These are phyloP conservation scores for Kodamaea suecica DNA, from an alignment of 1,139 yeast genomes.

Conservation along the genomic window DNA sequence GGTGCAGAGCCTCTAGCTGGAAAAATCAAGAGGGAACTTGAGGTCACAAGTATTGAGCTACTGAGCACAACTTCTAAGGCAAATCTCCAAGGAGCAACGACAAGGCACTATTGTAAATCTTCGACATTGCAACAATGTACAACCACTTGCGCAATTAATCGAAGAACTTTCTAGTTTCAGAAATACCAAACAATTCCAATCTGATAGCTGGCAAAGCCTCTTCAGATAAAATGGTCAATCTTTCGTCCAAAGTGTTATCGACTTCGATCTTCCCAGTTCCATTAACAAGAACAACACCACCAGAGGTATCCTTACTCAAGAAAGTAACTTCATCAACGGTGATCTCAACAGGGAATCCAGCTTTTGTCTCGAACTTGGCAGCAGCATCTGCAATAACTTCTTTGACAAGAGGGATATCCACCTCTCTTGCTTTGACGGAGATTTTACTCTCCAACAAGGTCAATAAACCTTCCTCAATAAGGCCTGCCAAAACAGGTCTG, in stretches of 20 bases:
- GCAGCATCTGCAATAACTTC: slow-evolving; percentile 63
- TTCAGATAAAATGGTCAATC: slow-evolving; percentile 77
- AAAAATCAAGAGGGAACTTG: too few relatives aligned
- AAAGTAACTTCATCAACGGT: slow-evolving; percentile 53
- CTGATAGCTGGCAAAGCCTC: slow-evolving; percentile 92
- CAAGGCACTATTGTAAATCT: too few relatives aligned
- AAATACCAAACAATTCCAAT: slow-evolving; percentile 85
- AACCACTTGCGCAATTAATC: slow-evolving; percentile 46
- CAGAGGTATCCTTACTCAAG: slow-evolving; percentile 65
- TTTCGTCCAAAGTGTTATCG: slow-evolving; percentile 90
- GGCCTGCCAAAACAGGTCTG: slow-evolving; percentile 65
- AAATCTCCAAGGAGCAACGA: too few relatives aligned
- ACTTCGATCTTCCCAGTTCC: slow-evolving; percentile 81
- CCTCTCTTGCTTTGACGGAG: slow-evolving; percentile 63
- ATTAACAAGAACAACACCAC: slow-evolving; percentile 78
- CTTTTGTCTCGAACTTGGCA: slow-evolving; percentile 57
- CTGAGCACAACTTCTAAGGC: too few relatives aligned
- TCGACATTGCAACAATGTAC: too few relatives aligned
- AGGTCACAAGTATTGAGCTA: too few relatives aligned
- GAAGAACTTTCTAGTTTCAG: slow-evolving; percentile 84
- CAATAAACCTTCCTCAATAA: slow-evolving; percentile 79
- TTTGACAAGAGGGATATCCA: slow-evolving; percentile 62
- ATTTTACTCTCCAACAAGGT: slow-evolving; percentile 72
- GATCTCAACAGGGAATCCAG: slow-evolving; percentile 49
- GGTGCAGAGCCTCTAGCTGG: too few relatives aligned